Percentiles rank a stretch among this genome's conserved stretches.
Conservation (phyloP, 768 basidiomycete genomes). For the Melanogaster broomeanus region DNA sequence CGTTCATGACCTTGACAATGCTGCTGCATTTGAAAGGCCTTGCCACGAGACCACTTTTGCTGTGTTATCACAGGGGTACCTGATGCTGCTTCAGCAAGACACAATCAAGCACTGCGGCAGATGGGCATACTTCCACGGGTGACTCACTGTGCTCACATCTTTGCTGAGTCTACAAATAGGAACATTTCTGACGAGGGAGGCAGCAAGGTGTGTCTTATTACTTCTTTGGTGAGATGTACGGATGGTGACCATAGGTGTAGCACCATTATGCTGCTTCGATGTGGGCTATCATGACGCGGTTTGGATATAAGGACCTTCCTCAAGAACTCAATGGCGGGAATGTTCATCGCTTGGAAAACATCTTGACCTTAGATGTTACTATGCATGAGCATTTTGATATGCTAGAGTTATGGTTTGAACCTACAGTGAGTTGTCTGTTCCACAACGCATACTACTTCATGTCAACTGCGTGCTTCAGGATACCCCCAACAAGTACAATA, state of each 20-base stretch:
- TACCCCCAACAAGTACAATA: too few relatives aligned
- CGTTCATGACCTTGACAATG: background rate
- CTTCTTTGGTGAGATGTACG: background rate
- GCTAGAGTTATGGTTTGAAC: conserved; percentile 5
- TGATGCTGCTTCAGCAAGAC: conserved; percentile 10
- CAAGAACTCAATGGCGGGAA: conserved; percentile 26
- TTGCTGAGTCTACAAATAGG: background rate
- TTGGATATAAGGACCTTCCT: conserved; percentile 5
- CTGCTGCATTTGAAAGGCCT: conserved; percentile 26
- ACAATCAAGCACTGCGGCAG: background rate
- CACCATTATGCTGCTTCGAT: background rate
- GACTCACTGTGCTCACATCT: background rate
- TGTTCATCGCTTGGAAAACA: conserved; percentile 25
- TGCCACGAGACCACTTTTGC: conserved; percentile 36
- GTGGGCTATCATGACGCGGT: conserved; percentile 19
- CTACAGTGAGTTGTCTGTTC: background rate
- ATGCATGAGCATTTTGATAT: background rate
- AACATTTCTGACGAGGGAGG: background rate
- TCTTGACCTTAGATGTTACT: conserved; percentile 1
- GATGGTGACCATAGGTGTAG: background rate
- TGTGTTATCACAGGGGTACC: conserved; percentile 33
- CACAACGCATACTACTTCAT: too few relatives aligned
- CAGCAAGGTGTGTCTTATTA: background rate
- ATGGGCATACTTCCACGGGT: background rate
- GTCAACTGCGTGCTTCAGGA: too few relatives aligned